Base-by-base conservation (phyloP, 768 basidiomycete genomes). In the Phylloporus rhodoxanthus region DNA sequence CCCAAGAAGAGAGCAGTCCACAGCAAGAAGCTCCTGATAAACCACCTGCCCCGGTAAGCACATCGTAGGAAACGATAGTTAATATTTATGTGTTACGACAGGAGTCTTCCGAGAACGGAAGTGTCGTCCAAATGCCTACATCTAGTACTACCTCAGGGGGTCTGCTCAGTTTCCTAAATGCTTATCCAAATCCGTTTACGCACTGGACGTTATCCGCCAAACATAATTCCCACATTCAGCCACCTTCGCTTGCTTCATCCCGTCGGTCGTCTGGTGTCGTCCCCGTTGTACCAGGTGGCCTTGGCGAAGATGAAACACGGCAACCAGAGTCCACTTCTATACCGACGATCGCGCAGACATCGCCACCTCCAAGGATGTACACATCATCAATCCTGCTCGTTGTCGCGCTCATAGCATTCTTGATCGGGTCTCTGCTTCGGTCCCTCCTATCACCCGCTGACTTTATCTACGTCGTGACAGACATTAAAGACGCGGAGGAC, bases 391-490 rank as follows among this genome's bases (percentile, higher is more conserved):
- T 82, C 36, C 68, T 95, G 51, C 61, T 96, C 57, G 72, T 91
- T 52, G 79, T 87, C 33, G 91, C 83, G 33, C 67, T 98, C 54
- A 87, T 96, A 58, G 85, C 87, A 23, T 93, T 98, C 68, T 72
- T 98, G 60, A 79, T 97, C 59, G 95, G 95, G 49, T 94, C 91
- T 23, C 72, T 98, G 48, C 70, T 96, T 53, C 81, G 95, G 48
- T 91, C 90, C 15, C 75, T 98, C 53, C 72, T 97, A 33, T 87
- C 85, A 6, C 90, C 95, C 38, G 89, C 86, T 14, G 95, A 96
- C 68, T 94, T 92, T 70, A 82, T 93, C 38, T 85, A 91, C 64
- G 81, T 90, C 37, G 84, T 79, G 57, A 74, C 72, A 55, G 81
- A 83, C 57, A 54, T 76, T 53, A 63, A 68, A 62, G 79, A 81